Evolutionary conservation across 106 monocot genomes (phyloP).

Genomic region (Ottelia alismoides): DNA sequence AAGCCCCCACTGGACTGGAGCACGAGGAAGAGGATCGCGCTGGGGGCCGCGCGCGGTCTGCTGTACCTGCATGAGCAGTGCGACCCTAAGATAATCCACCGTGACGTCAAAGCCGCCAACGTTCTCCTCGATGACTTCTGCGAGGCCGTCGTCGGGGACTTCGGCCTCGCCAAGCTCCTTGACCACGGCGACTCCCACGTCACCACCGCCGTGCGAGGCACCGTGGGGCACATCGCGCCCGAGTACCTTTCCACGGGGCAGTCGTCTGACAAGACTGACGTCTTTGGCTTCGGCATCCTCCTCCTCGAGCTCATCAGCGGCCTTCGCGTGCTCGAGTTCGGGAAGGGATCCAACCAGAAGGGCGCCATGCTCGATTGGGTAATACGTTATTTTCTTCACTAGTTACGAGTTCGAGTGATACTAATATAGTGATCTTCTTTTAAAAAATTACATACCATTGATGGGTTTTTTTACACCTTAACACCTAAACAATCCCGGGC

Average conservation of each 20-base stretch:
- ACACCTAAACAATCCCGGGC: too few species aligned
- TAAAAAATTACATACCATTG: neutral
- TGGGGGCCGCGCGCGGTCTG: too few species aligned
- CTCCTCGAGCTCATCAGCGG: conserved; percentile 18
- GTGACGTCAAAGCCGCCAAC: too few species aligned
- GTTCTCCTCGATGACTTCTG: too few species aligned
- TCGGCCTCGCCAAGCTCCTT: too few species aligned
- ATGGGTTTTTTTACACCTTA: too few species aligned
- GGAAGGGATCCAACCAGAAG: conserved; percentile 7
- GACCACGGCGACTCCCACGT: conserved; percentile 24
- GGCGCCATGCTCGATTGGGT: conserved; percentile 18
- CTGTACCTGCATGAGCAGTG: too few species aligned
- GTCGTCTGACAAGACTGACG: conserved; percentile 21
- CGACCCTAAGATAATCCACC: too few species aligned
- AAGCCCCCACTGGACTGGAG: too few species aligned
- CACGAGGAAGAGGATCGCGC: too few species aligned
- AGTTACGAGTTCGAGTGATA: too few species aligned
- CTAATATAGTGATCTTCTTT: neutral
- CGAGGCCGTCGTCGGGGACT: too few species aligned
- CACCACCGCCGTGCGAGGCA: conserved; percentile 25
- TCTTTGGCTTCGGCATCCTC: conserved; percentile 18
- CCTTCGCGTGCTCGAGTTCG: conserved; percentile 13
- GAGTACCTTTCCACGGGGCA: conserved; percentile 25
- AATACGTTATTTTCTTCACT: neutral
- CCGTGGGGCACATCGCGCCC: conserved; percentile 27